phyloP scores from a whole-genome alignment of 2,329 filamentous ascomycete species.

The Epichloe aotearoae region DNA sequence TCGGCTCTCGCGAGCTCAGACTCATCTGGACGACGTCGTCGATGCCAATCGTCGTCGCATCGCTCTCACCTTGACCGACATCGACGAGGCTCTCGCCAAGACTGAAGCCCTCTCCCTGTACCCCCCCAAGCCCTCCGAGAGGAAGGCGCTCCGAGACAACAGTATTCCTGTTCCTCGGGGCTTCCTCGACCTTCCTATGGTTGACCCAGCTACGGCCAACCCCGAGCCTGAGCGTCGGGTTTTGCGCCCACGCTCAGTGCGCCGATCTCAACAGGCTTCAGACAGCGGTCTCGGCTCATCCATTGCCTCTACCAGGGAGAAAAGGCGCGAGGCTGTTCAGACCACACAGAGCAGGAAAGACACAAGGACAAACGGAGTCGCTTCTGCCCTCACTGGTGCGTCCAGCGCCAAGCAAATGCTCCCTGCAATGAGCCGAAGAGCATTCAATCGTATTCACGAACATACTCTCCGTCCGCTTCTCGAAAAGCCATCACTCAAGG shows the following conservation, averaged over 20 bases:
- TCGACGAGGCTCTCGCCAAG: slow-evolving; percentile 48
- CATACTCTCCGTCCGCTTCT: slow-evolving; percentile 68
- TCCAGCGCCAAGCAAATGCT: slow-evolving; percentile 35
- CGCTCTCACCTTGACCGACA: slow-evolving; percentile 49
- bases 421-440: slow-evolving; percentile 52
- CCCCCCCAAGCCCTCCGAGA: slow-evolving; percentile 17
- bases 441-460: slow-evolving; percentile 66
- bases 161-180: slow-evolving; percentile 46
- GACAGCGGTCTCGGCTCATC: slow-evolving; percentile 86
- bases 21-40: slow-evolving; percentile 57
- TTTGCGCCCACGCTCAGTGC: slow-evolving; percentile 40
- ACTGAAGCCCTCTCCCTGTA: slow-evolving; percentile 27
- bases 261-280: slow-evolving; percentile 53
- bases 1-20: slow-evolving; percentile 52
- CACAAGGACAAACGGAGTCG: slow-evolving; percentile 20
- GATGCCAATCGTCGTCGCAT: slow-evolving; percentile 56
- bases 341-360: slow-evolving; percentile 12
- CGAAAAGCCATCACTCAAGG: slow-evolving; percentile 56
- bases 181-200: slow-evolving; percentile 43
- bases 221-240: slow-evolving; percentile 32
- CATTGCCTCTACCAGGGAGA: slow-evolving; percentile 47
- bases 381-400: slow-evolving; percentile 47
- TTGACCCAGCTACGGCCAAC: slow-evolving; percentile 33
- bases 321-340: slow-evolving; percentile 33
- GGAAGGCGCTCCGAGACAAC: slow-evolving; percentile 34